These are phyloP conservation scores for Haplosporangium sp. DNA, from an alignment of 371 early-diverging fungal genomes.

Conservation along the genomic window DNA sequence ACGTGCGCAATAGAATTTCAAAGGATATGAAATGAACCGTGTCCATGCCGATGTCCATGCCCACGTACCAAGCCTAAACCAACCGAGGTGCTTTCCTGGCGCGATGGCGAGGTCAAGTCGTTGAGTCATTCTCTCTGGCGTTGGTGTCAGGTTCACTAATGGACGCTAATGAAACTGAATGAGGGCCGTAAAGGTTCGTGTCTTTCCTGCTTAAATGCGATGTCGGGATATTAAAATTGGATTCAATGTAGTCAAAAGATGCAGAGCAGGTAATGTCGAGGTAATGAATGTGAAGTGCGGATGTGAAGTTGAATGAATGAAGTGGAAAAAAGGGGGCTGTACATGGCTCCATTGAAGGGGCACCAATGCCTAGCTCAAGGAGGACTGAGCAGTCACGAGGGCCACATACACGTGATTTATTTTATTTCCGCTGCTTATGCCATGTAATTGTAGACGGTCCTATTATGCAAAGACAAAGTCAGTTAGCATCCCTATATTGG, in stretches of 20 bases:
- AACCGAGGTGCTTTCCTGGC: conserved; percentile 68
- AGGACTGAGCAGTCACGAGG: neutral
- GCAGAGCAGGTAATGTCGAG: neutral
- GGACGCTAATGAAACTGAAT: too few relatives aligned
- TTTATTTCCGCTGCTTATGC: conserved; percentile 12
- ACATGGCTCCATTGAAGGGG: neutral
- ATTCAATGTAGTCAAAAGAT: neutral
- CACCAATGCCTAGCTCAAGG: neutral
- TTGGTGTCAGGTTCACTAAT: too few relatives aligned
- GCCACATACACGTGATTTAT: neutral
- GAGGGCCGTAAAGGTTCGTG: too few relatives aligned
- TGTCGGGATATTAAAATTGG: neutral
- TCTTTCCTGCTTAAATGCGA: neutral
- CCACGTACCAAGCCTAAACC: conserved; percentile 64
- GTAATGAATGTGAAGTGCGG: neutral
- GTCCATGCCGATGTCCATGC: neutral
- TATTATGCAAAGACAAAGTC: conserved; percentile 1
- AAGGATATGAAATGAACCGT: neutral
- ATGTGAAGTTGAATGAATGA: neutral
- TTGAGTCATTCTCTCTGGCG: conserved; percentile 35
- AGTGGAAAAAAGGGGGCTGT: neutral
- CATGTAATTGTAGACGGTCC: conserved; percentile 45
- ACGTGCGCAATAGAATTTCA: neutral
- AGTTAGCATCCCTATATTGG: neutral
- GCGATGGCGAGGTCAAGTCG: conserved; percentile 65